A percentile compares a stretch with the other conserved stretches of the same genome.
Conservation (phyloP, 2,329 filamentous ascomycete species). For the Penicillium concentricum region DNA sequence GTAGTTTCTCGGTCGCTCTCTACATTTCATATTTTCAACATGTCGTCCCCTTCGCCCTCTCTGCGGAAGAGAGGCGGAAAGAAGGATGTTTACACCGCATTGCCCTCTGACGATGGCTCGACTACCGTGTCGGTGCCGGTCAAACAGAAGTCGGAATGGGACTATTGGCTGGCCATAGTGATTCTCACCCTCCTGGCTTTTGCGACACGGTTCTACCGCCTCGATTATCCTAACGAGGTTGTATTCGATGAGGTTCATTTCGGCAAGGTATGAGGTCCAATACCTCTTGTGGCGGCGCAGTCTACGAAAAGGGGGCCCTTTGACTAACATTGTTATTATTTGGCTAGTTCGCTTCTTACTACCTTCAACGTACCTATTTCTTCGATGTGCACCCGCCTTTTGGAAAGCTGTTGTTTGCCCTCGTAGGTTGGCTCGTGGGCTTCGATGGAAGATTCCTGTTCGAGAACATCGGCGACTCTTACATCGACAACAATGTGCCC, state of each 20-base stretch:
- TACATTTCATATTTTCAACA: slow-evolving; percentile 27
- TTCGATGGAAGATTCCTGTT: slow-evolving; percentile 98
- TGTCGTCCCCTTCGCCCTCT: slow-evolving; percentile 39
- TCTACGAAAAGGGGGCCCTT: slow-evolving; percentile 2
- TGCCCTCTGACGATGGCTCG: slow-evolving; percentile 25
- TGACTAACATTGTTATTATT: slow-evolving; percentile 15
- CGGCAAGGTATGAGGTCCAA: slow-evolving; percentile 73
- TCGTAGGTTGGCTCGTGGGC: slow-evolving; percentile 95
- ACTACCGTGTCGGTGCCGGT: slow-evolving; percentile 19
- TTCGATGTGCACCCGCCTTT: slow-evolving; percentile 99
- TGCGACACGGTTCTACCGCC: slow-evolving; percentile 90
- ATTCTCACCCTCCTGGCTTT: slow-evolving; percentile 84
- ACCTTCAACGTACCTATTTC: slow-evolving; percentile 96
- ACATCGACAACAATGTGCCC: slow-evolving; percentile 93
- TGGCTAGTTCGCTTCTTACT: slow-evolving; percentile 60
- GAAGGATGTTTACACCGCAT: slow-evolving; percentile 31
- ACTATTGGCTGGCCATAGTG: slow-evolving; percentile 75
- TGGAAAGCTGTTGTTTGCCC: slow-evolving; percentile 94
- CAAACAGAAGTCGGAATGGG: slow-evolving; percentile 61
- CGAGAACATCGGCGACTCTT: slow-evolving; percentile 98
- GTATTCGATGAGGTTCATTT: slow-evolving; percentile 99
- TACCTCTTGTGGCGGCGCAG: slow-evolving; percentile 2
- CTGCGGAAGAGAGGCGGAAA: slow-evolving; percentile 45
- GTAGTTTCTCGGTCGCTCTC: slow-evolving; percentile 31
- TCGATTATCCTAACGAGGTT: slow-evolving; percentile 91